Base-by-base conservation (phyloP, 306 rosid species). In the Alnus rubra region DNA sequence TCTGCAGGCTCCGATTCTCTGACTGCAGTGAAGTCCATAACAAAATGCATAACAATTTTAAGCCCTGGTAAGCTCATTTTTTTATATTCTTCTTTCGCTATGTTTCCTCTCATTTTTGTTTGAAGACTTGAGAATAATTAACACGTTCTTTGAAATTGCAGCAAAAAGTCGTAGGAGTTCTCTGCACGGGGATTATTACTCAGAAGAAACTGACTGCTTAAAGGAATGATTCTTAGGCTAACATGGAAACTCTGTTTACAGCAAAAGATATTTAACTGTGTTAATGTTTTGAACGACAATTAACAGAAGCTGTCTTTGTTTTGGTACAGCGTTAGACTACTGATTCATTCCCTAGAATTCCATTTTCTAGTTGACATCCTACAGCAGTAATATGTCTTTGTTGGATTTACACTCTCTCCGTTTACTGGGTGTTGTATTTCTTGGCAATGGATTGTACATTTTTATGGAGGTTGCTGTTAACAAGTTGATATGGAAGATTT, bases 21-120 rank as follows among this genome's bases (percentile, higher is more conserved):
- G 84, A 81, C 90, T 53, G 85, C 88, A 12, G 71, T 81, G 72
- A 84, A 81, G 73, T 85, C 98, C 70, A 84, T 90, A 35, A 86
- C 91, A 62, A 86, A 86, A 92, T 88, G 88, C 82, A 65, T 82
- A 78, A 81, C 79, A 75, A 88, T 87, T 76, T 83, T 87, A 79
- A 91, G 93, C 88, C 95, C 95, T 23, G 97, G 97, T 92, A 90
- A 81, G 2, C 72, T 53, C 10, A 31, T 64, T 56, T 52, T 53
- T 47, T 55, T 31, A 49, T 42, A 6, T 18, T 62, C 31, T 59
- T 59, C 33, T 71, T 39, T 51, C 5, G 1, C 14, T 7, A 23
- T n/a, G 14, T 18, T 39, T 54, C 56, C 19, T 49, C 47, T 6
- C 30, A 23, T 67, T 74, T 54, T 2, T 50, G 30, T 2, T 51